These are phyloP conservation scores for Metschnikowia baotianmanensis DNA, from an alignment of 805 yeast species.

Conservation along the genomic window DNA sequence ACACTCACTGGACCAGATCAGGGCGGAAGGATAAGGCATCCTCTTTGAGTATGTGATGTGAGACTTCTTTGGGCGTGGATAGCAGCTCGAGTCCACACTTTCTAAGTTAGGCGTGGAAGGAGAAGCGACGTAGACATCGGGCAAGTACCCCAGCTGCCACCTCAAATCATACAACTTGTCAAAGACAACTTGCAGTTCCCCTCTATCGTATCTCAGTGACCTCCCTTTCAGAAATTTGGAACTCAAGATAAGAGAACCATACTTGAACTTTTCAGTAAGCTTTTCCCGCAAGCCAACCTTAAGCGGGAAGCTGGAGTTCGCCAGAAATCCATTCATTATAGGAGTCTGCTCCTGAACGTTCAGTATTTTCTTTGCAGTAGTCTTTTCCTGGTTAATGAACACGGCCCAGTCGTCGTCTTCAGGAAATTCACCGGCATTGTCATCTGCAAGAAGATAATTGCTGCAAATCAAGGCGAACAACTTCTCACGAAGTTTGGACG, in stretches of 20 bases:
- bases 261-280: neutral
- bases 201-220: neutral
- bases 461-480: too few relatives aligned
- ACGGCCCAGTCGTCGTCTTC: too few relatives aligned
- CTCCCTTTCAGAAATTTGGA: neutral
- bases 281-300: conserved; percentile 1
- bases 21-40: neutral
- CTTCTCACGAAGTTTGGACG: too few relatives aligned
- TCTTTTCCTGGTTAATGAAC: too few relatives aligned
- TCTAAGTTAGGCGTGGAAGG: neutral
- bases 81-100: neutral
- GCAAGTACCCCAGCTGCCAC: conserved; percentile 3
- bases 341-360: neutral
- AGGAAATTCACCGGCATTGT: too few relatives aligned
- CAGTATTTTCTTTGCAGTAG: too few relatives aligned
- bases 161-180: conserved; percentile 1
- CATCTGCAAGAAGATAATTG: too few relatives aligned
- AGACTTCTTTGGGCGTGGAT: neutral
- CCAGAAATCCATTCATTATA: neutral
- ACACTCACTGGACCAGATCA: neutral
- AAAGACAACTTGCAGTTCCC: neutral
- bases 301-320: neutral
- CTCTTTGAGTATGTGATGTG: neutral
- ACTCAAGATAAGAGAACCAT: neutral
- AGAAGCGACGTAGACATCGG: neutral